phyloP scores from a whole-genome alignment of 1,284 basidiomycete species.

The Lentinus polychrous region DNA sequence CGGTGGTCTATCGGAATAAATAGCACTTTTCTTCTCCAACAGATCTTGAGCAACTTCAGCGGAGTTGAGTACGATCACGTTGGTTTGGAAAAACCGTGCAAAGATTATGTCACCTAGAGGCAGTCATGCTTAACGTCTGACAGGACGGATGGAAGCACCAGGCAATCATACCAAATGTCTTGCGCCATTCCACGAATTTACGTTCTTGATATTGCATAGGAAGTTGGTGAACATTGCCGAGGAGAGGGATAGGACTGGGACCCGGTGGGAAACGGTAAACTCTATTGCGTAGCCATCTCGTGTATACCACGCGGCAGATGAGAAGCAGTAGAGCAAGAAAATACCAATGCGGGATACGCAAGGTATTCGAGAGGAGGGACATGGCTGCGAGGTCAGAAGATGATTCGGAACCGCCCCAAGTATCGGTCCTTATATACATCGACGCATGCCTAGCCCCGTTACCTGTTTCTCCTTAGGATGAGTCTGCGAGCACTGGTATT shows the following conservation, averaged over 20 bases:
- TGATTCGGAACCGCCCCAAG: too few species aligned
- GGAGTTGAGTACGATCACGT: constrained; percentile 32
- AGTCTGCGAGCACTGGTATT: too few species aligned
- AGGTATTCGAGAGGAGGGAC: too few species aligned
- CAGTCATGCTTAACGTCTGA: background rate
- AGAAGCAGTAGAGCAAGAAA: too few species aligned
- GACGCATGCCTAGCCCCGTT: too few species aligned
- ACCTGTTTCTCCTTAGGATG: too few species aligned
- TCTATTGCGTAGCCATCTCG: constrained; percentile 4
- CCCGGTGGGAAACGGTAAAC: constrained; percentile 2
- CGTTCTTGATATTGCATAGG: constrained; percentile 9
- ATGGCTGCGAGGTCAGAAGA: too few species aligned
- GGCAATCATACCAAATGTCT: constrained; percentile 3
- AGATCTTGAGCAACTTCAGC: constrained; percentile 29
- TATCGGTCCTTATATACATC: too few species aligned
- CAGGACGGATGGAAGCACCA: background rate
- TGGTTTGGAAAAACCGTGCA: constrained; percentile 26
- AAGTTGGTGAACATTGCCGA: constrained; percentile 7
- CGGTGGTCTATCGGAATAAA: constrained; percentile 31
- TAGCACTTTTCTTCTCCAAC: constrained; percentile 33
- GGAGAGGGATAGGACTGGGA: constrained; percentile 5
- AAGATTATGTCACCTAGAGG: constrained; percentile 30
- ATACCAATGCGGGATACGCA: too few species aligned
- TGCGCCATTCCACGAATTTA: constrained; percentile 1
- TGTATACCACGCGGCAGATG: constrained; percentile 1